Evolutionary conservation across 805 yeast species (phyloP).

Genomic region (Starmerella powellii): DNA sequence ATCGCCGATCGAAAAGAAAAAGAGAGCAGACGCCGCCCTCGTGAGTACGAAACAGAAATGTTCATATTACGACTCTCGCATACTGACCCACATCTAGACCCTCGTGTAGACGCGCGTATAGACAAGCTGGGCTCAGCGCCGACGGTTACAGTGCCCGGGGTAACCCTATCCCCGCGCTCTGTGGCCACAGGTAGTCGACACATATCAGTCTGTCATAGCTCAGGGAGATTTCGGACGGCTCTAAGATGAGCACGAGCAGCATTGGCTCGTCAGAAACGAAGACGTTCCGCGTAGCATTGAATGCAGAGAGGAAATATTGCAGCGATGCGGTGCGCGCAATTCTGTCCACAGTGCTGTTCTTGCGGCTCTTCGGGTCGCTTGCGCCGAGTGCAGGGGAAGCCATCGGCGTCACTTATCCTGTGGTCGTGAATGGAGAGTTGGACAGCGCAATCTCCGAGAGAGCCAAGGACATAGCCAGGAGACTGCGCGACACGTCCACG

Average conservation of each 20-base stretch:
- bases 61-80: no score
- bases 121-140: no score
- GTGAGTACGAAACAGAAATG: no score
- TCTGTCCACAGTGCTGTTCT: constrained; percentile 56
- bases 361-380: constrained; percentile 54
- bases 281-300: constrained; percentile 9
- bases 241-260: no score
- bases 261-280: background rate
- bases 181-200: no score
- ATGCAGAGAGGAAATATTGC: constrained; percentile 38
- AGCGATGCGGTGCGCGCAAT: constrained; percentile 47
- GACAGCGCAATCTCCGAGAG: constrained; percentile 16
- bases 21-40: no score
- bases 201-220: no score
- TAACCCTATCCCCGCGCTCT: no score
- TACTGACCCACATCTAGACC: no score
- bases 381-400: constrained; percentile 46
- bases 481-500: constrained; percentile 18
- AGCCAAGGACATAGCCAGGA: constrained; percentile 10
- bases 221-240: no score
- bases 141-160: no score
- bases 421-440: constrained; percentile 15
- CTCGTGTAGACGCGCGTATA: no score
- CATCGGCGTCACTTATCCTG: constrained; percentile 41
- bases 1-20: constrained; percentile 5